A percentile compares a stretch with the other conserved stretches of the same genome.
phyloP scores from a whole-genome alignment of 164 flowering plant species.

The Tetracentron sinense region DNA sequence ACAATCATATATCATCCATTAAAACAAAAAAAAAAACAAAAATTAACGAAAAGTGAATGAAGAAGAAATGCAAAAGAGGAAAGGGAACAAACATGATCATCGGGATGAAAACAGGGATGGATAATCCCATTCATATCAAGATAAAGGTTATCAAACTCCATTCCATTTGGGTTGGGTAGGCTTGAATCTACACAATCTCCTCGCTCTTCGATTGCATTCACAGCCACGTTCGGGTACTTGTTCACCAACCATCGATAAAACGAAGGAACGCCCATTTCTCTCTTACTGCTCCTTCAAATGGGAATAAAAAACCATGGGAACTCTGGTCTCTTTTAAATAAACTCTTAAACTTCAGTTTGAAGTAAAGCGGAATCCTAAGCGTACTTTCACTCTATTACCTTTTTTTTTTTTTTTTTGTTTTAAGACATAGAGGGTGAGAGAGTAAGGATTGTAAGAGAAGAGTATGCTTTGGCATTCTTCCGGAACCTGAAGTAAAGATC shows the following conservation, averaged over 20 bases:
- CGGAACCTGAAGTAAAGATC: no score
- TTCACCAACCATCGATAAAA: conserved; percentile 41
- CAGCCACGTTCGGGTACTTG: conserved; percentile 39
- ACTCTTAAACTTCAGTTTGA: no score
- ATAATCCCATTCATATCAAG: conserved; percentile 62
- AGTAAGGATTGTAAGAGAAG: no score
- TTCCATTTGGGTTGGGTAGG: conserved; percentile 37
- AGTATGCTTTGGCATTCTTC: no score
- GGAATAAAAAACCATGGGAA: no score
- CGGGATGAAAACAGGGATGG: conserved; percentile 61
- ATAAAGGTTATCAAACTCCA: conserved; percentile 55
- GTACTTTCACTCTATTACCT: no score
- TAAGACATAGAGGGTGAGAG: no score
- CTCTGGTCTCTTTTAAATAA: no score
- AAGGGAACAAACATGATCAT: conserved; percentile 13
- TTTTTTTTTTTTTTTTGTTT: no score
- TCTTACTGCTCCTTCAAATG: no score
- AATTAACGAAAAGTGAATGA: neutral
- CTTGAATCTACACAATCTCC: conserved; percentile 8
- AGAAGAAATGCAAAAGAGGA: neutral
- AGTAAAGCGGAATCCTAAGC: no score
- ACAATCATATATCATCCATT: no score
- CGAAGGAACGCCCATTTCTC: conserved; percentile 42
- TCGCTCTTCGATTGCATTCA: conserved; percentile 25
- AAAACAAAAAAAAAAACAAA: neutral